phyloP scores from a whole-genome alignment of 805 yeast genomes.

The Brettanomyces sp. region DNA sequence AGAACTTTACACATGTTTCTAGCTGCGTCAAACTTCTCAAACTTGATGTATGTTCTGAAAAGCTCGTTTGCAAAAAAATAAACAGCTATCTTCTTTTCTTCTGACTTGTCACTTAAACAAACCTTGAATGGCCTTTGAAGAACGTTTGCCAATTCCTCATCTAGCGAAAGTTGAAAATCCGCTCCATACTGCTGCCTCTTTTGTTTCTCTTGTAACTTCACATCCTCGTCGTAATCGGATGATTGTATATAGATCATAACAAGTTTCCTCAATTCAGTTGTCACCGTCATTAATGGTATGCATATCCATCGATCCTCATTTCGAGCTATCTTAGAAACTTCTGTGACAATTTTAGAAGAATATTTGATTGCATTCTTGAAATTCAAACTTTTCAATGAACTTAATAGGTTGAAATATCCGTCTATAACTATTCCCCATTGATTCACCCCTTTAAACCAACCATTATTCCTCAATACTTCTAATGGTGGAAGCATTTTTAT shows the following conservation, averaged over 20 bases:
- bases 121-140: slow-evolving; percentile 67
- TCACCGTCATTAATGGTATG: slow-evolving; percentile 5
- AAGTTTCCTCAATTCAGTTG: slow-evolving; percentile 5
- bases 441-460: background rate
- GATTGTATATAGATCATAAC: slow-evolving; percentile 4
- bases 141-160: slow-evolving; percentile 22
- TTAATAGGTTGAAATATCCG: slow-evolving; percentile 1
- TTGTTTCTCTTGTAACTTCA: background rate
- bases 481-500: background rate
- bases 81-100: slow-evolving; percentile 55
- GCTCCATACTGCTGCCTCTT: background rate
- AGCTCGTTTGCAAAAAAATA: slow-evolving; percentile 64
- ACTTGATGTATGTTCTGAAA: slow-evolving; percentile 57
- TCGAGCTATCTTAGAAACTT: slow-evolving; percentile 2
- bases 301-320: slow-evolving; percentile 6
- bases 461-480: background rate
- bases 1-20: slow-evolving; percentile 50
- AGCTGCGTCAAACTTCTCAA: slow-evolving; percentile 64
- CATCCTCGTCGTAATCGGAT: background rate
- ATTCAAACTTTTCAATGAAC: background rate
- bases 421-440: background rate
- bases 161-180: slow-evolving; percentile 4
- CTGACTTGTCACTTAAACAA: slow-evolving; percentile 70
- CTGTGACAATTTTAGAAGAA: slow-evolving; percentile 3
- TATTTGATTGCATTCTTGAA: slow-evolving; percentile 3